A percentile compares a stretch with the other conserved stretches of the same genome.
Conservation (phyloP, 768 basidiomycete species). For the Podaxis sp. region DNA sequence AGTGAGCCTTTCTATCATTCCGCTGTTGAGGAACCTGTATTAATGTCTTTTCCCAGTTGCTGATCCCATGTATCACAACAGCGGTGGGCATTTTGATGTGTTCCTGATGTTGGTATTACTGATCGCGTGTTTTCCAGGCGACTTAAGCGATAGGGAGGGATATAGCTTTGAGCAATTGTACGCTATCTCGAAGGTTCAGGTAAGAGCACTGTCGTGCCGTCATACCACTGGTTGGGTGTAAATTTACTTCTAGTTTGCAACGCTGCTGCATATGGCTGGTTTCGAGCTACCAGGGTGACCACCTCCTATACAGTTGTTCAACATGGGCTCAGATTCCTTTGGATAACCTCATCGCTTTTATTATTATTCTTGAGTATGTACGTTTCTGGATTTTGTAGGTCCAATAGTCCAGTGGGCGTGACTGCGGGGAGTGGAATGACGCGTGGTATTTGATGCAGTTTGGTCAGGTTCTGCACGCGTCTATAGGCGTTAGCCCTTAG, state of each 20-base stretch:
- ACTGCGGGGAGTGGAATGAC: not conserved
- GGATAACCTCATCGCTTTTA: not conserved
- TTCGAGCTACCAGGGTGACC: conserved; percentile 36
- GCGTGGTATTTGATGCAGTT: conserved; percentile 12
- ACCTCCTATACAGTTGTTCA: not conserved
- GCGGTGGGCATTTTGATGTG: conserved; percentile 41
- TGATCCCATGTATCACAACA: conserved; percentile 90
- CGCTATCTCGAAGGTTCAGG: conserved; percentile 88
- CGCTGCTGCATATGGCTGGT: conserved; percentile 68
- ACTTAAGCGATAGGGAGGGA: conserved; percentile 74
- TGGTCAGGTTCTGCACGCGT: not conserved
- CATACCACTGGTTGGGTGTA: not conserved
- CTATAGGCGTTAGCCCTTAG: not conserved
- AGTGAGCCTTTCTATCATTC: conserved; percentile 37
- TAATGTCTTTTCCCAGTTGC: conserved; percentile 48
- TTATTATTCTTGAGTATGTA: not conserved
- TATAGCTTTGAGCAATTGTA: conserved; percentile 83
- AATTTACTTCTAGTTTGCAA: conserved; percentile 52
- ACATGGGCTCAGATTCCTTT: not conserved
- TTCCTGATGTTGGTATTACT: not conserved
- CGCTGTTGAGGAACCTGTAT: not conserved
- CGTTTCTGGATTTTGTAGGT: not conserved
- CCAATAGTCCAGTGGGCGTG: not conserved
- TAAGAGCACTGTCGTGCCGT: conserved; percentile 27
- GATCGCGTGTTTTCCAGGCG: conserved; percentile 43